phyloP scores from a whole-genome alignment of 768 basidiomycete species.

The Tylopilus sp. region DNA sequence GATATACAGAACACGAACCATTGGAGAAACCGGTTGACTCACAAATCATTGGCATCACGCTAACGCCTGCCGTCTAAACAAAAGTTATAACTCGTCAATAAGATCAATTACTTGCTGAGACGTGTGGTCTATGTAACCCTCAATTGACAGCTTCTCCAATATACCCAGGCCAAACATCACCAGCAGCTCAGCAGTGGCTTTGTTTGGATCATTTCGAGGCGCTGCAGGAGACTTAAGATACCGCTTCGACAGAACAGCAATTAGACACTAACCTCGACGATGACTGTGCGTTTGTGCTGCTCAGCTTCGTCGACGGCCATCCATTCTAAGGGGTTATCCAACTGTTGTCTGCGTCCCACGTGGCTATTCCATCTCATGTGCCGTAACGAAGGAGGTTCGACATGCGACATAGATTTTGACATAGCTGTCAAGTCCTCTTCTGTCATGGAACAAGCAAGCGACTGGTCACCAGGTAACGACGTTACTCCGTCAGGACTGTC shows the following conservation, averaged over 20 bases:
- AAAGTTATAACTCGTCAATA: neutral
- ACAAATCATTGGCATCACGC: too few relatives aligned
- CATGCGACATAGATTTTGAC: conserved; percentile 74
- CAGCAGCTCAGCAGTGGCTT: conserved; percentile 73
- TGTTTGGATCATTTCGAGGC: conserved; percentile 67
- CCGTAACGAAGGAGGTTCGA: conserved; percentile 47
- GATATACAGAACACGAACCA: too few relatives aligned
- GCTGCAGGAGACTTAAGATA: conserved; percentile 38
- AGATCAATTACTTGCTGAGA: neutral
- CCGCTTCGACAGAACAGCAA: neutral
- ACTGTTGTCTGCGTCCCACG: conserved; percentile 23
- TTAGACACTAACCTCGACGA: conserved; percentile 60
- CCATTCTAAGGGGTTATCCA: conserved; percentile 42
- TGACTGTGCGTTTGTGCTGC: conserved; percentile 53
- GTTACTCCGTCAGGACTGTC: conserved; percentile 50
- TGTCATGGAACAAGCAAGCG: conserved; percentile 51
- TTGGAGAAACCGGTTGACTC: too few relatives aligned
- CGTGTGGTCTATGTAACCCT: conserved; percentile 6
- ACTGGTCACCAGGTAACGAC: conserved; percentile 54
- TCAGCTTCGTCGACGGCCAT: conserved; percentile 39
- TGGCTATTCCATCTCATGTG: conserved; percentile 37
- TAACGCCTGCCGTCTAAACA: too few relatives aligned
- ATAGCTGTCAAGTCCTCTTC: conserved; percentile 72
- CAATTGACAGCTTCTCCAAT: neutral
- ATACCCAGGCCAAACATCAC: conserved; percentile 31